Percentiles rank a stretch among this genome's conserved stretches.
These are phyloP conservation scores for Candida hungchunana DNA, from an alignment of 805 yeast genomes.

Conservation along the genomic window DNA sequence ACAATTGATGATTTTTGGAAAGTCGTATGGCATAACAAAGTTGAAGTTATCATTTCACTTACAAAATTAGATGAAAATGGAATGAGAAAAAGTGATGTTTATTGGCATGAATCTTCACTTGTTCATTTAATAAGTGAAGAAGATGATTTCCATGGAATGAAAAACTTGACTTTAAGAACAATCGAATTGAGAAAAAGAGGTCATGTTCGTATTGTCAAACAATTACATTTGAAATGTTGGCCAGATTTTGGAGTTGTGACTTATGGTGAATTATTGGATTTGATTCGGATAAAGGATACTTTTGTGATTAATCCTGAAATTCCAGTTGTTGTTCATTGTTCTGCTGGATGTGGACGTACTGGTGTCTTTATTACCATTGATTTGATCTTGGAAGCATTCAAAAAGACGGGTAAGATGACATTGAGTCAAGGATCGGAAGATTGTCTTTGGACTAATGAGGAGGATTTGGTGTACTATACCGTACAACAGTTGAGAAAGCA, in stretches of 20 bases:
- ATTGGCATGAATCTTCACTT: constrained; percentile 59
- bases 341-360: constrained; percentile 97
- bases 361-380: constrained; percentile 82
- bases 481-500: constrained; percentile 68
- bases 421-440: not conserved
- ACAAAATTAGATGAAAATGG: constrained; percentile 73
- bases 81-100: constrained; percentile 75
- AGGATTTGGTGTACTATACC: constrained; percentile 44
- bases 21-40: constrained; percentile 59
- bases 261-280: constrained; percentile 27
- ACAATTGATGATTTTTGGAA: constrained; percentile 92
- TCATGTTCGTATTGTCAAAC: constrained; percentile 47
- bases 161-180: constrained; percentile 31
- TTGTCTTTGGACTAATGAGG: constrained; percentile 38
- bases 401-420: constrained; percentile 1
- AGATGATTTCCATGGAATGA: constrained; percentile 27
- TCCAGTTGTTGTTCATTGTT: constrained; percentile 82
- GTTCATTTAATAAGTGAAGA: constrained; percentile 33
- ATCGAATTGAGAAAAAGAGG: constrained; percentile 21
- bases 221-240: constrained; percentile 78
- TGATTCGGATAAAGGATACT: constrained; percentile 30
- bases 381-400: constrained; percentile 23
- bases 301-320: constrained; percentile 21
- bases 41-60: constrained; percentile 70
- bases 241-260: constrained; percentile 73